A percentile compares a stretch with the other conserved stretches of the same genome.
phyloP scores from a whole-genome alignment of 495 filamentous ascomycete genomes.

The Aspergillus conjunctus region DNA sequence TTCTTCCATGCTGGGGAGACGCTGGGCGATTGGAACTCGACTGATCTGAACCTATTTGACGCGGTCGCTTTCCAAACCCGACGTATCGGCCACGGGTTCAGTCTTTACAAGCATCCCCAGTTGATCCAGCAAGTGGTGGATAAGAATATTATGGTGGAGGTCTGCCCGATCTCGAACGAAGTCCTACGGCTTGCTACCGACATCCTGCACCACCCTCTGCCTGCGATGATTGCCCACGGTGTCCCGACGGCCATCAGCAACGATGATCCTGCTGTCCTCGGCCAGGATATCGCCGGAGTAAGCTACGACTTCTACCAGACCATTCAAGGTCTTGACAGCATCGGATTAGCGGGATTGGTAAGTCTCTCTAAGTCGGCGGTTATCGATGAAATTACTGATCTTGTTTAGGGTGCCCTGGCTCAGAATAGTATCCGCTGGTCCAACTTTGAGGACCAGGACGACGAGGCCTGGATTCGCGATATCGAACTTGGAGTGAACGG shows the following conservation, averaged over 20 bases:
- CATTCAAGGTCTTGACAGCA: conserved; percentile 28
- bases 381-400: no score
- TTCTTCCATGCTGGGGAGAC: conserved; percentile 33
- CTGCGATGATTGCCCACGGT: conserved; percentile 27
- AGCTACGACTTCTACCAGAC: conserved; percentile 28
- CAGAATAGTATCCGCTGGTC: conserved; percentile 28
- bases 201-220: conserved; percentile 25
- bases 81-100: conserved; percentile 31
- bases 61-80: conserved; percentile 24
- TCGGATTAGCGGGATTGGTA: conserved; percentile 25
- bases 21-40: conserved; percentile 28
- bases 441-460: conserved; percentile 26
- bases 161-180: conserved; percentile 31
- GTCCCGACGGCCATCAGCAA: conserved; percentile 28
- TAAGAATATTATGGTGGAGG: conserved; percentile 24
- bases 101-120: conserved; percentile 28
- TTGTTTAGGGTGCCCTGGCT: conserved; percentile 20
- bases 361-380: no score
- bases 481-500: conserved; percentile 22
- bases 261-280: conserved; percentile 28
- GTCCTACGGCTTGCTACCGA: conserved; percentile 26
- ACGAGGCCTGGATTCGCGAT: conserved; percentile 22
- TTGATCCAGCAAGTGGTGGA: conserved; percentile 23
- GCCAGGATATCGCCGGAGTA: conserved; percentile 22
- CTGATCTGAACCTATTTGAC: conserved; percentile 28